Evolutionary conservation across 192 early-diverging fungal genomes (phyloP), one percentile per base, ranked within the genome.

Genomic region (Coemansia sp.): DNA sequence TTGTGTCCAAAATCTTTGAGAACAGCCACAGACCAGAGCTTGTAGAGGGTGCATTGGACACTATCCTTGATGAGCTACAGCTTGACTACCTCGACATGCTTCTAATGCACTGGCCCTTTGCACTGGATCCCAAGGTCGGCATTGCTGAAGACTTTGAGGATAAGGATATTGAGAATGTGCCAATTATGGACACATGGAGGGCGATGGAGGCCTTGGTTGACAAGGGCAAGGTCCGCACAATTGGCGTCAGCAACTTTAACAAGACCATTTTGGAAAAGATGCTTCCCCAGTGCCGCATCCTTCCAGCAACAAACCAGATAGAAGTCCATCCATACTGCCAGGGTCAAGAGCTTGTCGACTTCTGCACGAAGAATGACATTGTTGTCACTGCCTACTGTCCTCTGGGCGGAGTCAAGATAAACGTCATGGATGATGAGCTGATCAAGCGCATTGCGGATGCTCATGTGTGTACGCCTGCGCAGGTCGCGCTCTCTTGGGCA

Each of bases 241-340:
- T 98, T 48, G 96, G 96, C 71, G 93, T 96, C 40, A 91, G 90
- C 53, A 98, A 98, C 84, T 91, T 86, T 42, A 84, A 81, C 69
- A 84, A 85, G 60, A 65, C 66, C 42, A 80, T 90, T 54, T 75
- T 93, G 19, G 81, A 91, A 58, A 84, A 89, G 64, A 75, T 97
- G 49, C 68, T 96, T 7, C 79, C 76, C 7, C 62, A 76, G 51
- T 85, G 87, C 72, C 85, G 81, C 53, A 88, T 95, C 45, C 69
- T 86, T 59, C 96, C 96, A 14, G 92, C 88, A 49, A 91, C 89
- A 45, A 91, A 92, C 85, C 94, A 98, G 77, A 80, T 94, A 60
- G 95, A 97, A 74, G 72, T 92, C 38, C 93, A 95, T 70, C 93
- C 93, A 41, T 85, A 84, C 67, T 72, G 80, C 58, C 85, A 77